These are phyloP conservation scores for Tolypocladium inflatum DNA, from an alignment of 2,329 filamentous ascomycete species.

Conservation along the genomic window DNA sequence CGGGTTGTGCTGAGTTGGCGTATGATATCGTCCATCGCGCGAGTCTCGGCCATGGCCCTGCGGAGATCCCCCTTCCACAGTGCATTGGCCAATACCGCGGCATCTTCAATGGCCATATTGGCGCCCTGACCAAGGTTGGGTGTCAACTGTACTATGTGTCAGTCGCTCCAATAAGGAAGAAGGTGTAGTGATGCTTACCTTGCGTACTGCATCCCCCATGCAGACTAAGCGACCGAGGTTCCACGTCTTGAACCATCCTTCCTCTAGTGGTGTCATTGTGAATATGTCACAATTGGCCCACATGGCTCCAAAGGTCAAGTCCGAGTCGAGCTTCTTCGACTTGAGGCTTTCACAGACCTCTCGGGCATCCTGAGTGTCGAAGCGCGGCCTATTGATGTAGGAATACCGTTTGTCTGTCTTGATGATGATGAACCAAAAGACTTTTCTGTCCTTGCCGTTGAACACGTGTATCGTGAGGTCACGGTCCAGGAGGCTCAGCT, in stretches of 20 bases:
- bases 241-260: conserved; percentile 22
- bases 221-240: conserved; percentile 17
- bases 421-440: conserved; percentile 27
- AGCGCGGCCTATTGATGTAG: background rate
- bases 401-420: conserved; percentile 7
- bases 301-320: conserved; percentile 15
- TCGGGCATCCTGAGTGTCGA: background rate
- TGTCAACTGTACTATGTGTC: conserved; percentile 5
- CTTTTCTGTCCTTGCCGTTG: conserved; percentile 14
- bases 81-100: conserved; percentile 6
- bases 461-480: conserved; percentile 16
- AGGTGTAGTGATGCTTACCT: conserved; percentile 11
- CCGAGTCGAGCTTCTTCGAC: background rate
- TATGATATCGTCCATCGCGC: background rate
- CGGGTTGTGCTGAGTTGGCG: background rate
- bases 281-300: conserved; percentile 15
- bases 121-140: conserved; percentile 11
- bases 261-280: conserved; percentile 20
- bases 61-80: background rate
- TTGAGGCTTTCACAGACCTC: background rate
- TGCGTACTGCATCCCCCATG: conserved; percentile 23
- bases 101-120: conserved; percentile 11
- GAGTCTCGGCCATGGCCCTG: background rate
- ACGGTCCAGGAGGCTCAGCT: conserved; percentile 12
- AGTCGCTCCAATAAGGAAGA: background rate